Base-by-base conservation (phyloP, 2,329 filamentous ascomycete species). In the Pseudocercospora cruenta region DNA sequence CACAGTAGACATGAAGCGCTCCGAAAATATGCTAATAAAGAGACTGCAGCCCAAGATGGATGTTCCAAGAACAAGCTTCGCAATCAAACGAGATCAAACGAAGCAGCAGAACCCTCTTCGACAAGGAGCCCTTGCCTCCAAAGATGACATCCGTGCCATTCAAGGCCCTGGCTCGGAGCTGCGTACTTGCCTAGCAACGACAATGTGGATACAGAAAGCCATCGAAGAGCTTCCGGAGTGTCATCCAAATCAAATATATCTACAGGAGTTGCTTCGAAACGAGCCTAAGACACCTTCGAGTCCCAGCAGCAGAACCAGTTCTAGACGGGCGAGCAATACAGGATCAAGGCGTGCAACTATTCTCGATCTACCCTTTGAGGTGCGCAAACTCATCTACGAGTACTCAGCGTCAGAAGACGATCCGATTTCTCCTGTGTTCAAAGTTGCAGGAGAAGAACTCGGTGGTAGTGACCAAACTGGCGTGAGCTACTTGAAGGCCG, bases 181-280 rank as follows among this genome's bases (percentile, higher is more conserved):
- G 43, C 54, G 67, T 19, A 69, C 61, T 39, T 60, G 60, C 16
- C 65, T 70, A 24, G 63, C 65, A 39, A 66, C 64, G 28, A 66
- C 63, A 36, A 65, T 65, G 65, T 71, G 69, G 69, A 31, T 70
- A 33, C 65, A 63, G 28, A 61, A 51, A 54, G 63, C 65, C 9
- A 45, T 68, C 14, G 51, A 66, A 58, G 61, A 67, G 33, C 24
- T 67, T 14, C 59, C 67, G 43, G 55, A 39, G 43, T 64, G 60
- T 39, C 55, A 64, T 36, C 59, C 66, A 28, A 66, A 55, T 49
- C 60, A 65, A 39, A 9, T 54, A 21, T 47, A 19, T 53, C 12
- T 67, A 4, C 53, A 55, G 49, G 57, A 62, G 19, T 51, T 60
- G 12, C 64, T 70, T 24, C 53, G 65, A 36, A 58, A 60, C 24